A percentile compares a stretch with the other conserved stretches of the same genome.
Conservation (phyloP, 495 filamentous ascomycete species). For the Hypomontagnella monticulosa region DNA sequence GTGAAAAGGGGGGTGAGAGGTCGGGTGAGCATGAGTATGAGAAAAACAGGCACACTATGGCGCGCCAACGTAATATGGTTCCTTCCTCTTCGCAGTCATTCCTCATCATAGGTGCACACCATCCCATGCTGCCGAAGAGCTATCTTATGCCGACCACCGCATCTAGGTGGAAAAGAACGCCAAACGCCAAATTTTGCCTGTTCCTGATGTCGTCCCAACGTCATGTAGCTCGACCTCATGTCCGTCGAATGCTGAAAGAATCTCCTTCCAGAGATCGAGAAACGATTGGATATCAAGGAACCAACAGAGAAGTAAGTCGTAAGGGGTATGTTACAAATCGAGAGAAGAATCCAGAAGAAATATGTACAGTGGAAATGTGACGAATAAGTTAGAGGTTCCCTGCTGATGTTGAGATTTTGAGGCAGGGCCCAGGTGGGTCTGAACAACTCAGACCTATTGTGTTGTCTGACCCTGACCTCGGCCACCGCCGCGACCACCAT, state of each 20-base stretch:
- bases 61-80: slow-evolving; percentile 5
- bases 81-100: slow-evolving; percentile 25
- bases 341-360: slow-evolving; percentile 43
- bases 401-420: slow-evolving; percentile 6
- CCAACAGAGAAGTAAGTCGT: slow-evolving; percentile 41
- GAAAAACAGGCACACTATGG: background rate
- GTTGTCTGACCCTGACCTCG: slow-evolving; percentile 52
- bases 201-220: slow-evolving; percentile 41
- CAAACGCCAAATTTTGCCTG: slow-evolving; percentile 42
- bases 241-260: slow-evolving; percentile 38
- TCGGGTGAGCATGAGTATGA: slow-evolving; percentile 13
- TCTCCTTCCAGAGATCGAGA: slow-evolving; percentile 36
- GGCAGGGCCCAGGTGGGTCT: slow-evolving; percentile 5
- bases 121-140: slow-evolving; percentile 28
- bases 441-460: slow-evolving; percentile 41
- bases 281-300: slow-evolving; percentile 35
- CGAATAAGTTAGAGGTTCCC: slow-evolving; percentile 3
- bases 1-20: slow-evolving; percentile 4
- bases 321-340: slow-evolving; percentile 49
- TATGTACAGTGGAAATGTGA: slow-evolving; percentile 46
- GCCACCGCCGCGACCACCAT: slow-evolving; percentile 55
- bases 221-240: slow-evolving; percentile 37
- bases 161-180: slow-evolving; percentile 35
- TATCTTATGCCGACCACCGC: slow-evolving; percentile 32
- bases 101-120: slow-evolving; percentile 29